A percentile compares a stretch with the other conserved stretches of the same genome.
These are phyloP conservation scores for Canavalia ensiformis DNA, from an alignment of 306 rosid species.

Conservation along the genomic window DNA sequence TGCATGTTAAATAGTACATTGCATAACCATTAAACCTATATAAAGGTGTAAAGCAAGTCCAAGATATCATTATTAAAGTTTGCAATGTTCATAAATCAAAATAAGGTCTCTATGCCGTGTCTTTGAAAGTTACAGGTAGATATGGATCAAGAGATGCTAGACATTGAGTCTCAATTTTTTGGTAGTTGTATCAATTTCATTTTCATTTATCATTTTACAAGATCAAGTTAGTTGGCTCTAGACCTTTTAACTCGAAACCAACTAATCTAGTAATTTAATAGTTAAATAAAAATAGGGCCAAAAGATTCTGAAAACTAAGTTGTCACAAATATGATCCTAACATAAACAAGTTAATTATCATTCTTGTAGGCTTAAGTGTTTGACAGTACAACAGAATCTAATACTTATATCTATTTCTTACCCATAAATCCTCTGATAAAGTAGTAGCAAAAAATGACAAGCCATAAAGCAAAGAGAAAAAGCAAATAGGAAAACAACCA, in stretches of 20 bases:
- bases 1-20: too few species aligned
- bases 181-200: background rate
- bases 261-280: background rate
- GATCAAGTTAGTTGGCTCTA: background rate
- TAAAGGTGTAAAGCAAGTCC: too few species aligned
- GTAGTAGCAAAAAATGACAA: slow-evolving; percentile 48
- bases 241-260: background rate
- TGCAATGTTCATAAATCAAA: too few species aligned
- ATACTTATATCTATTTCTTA: slow-evolving; percentile 61
- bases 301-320: slow-evolving; percentile 1
- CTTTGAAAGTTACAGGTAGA: slow-evolving; percentile 16
- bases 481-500: slow-evolving; percentile 26
- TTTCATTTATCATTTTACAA: background rate
- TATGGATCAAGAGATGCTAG: slow-evolving; percentile 46
- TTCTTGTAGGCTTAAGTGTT: slow-evolving; percentile 14
- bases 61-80: too few species aligned
- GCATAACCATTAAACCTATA: too few species aligned
- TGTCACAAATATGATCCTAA: slow-evolving; percentile 1
- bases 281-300: background rate
- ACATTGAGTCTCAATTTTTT: slow-evolving; percentile 52
- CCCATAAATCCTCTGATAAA: slow-evolving; percentile 49
- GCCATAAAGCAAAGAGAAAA: slow-evolving; percentile 41
- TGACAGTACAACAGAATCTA: slow-evolving; percentile 51
- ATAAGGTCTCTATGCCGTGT: background rate
- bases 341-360: slow-evolving; percentile 32